Evolutionary conservation across 169 alveolate species (phyloP).

Genomic region (Eimeria acervulina): DNA sequence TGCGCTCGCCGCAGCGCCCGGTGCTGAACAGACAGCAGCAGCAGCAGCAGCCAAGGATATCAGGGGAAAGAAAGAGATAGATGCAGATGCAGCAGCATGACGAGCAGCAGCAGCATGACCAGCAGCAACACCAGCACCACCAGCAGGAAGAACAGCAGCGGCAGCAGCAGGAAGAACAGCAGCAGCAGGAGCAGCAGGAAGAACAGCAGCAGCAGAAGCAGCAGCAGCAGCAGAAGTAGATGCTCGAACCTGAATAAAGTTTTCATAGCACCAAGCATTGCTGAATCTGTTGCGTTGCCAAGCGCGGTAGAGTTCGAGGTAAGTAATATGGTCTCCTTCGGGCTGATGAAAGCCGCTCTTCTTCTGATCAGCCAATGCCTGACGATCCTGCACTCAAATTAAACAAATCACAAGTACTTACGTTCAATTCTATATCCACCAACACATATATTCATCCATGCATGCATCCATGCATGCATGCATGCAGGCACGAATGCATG

Average conservation of each 20-base stretch:
- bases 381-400: conserved; percentile 92
- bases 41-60: background rate
- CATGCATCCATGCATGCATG: conserved; percentile 13
- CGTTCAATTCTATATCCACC: no score
- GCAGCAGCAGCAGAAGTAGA: no score
- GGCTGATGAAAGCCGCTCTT: conserved; percentile 97
- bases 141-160: no score
- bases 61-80: background rate
- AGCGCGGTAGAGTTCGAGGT: conserved; percentile 97
- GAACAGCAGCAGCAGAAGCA: no score
- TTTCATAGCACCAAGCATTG: conserved; percentile 98
- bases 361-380: conserved; percentile 97
- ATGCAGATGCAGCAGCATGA: background rate
- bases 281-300: conserved; percentile 97
- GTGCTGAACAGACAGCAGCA: conserved; percentile 80
- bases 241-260: conserved; percentile 97
- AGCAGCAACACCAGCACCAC: no score
- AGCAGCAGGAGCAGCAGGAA: no score
- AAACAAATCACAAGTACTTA: no score
- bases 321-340: conserved; percentile 99
- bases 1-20: conserved; percentile 98
- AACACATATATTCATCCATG: background rate
- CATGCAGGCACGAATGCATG: no score
- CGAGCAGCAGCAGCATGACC: no score
- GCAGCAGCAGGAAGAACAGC: no score